These are phyloP conservation scores for Chaetomium olivaceum DNA, from an alignment of 2,329 filamentous ascomycete genomes.

Conservation along the genomic window DNA sequence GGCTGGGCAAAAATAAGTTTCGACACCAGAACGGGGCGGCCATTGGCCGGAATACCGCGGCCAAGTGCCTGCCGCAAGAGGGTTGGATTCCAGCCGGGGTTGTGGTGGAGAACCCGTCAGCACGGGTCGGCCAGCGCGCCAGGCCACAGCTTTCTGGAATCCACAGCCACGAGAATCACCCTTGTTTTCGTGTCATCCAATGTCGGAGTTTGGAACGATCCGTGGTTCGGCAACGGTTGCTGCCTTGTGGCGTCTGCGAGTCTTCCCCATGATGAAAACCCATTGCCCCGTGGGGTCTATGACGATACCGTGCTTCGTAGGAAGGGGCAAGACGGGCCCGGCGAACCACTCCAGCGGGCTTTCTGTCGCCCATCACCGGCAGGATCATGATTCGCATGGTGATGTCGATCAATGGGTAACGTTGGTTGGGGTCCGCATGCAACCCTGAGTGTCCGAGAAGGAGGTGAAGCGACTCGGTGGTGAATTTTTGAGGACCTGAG, in stretches of 20 bases:
- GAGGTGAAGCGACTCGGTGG: constrained; percentile 5
- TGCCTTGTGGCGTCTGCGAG: constrained; percentile 22
- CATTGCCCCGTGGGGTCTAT: not conserved
- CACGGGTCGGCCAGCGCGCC: constrained; percentile 3
- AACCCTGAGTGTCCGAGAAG: not conserved
- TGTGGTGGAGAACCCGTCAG: constrained; percentile 21
- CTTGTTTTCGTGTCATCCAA: constrained; percentile 1
- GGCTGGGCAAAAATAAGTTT: constrained; percentile 30
- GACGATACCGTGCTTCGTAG: not conserved
- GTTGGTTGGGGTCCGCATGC: not conserved
- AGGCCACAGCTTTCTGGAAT: constrained; percentile 15
- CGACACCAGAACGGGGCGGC: not conserved
- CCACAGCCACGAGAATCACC: constrained; percentile 20
- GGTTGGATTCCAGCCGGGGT: constrained; percentile 16
- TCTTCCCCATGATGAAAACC: not conserved
- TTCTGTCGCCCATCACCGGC: not conserved
- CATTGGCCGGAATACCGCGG: constrained; percentile 31
- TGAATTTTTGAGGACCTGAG: constrained; percentile 6
- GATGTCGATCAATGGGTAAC: constrained; percentile 1
- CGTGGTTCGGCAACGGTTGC: constrained; percentile 10
- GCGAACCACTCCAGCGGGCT: not conserved
- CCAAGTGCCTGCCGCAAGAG: constrained; percentile 15
- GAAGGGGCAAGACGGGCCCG: not conserved
- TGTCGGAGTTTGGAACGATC: not conserved
- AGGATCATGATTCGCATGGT: constrained; percentile 3